A percentile compares a stretch with the other conserved stretches of the same genome.
These are phyloP conservation scores for Magnolia changhungtana DNA, from an alignment of 164 flowering plant genomes.

Conservation along the genomic window DNA sequence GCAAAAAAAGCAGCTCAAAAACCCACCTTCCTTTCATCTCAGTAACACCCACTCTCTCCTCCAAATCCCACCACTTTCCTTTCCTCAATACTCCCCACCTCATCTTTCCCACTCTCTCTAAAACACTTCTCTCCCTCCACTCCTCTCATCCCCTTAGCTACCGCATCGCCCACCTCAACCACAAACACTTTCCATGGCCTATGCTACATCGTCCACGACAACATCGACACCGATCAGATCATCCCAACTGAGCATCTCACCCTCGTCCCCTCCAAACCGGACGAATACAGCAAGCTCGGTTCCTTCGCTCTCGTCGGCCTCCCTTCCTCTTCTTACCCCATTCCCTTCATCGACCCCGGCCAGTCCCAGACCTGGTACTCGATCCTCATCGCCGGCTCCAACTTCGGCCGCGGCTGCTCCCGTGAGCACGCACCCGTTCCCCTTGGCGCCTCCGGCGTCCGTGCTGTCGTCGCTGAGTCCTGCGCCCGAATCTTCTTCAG, in stretches of 20 bases:
- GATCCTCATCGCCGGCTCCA: constrained; percentile 74
- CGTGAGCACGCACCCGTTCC: constrained; percentile 97
- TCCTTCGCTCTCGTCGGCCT: constrained; percentile 81
- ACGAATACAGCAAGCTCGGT: constrained; percentile 88
- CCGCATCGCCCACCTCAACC: constrained; percentile 9
- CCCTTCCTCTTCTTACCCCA: constrained; percentile 50
- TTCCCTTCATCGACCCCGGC: constrained; percentile 60
- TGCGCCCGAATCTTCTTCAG: constrained; percentile 93
- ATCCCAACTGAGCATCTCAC: constrained; percentile 97
- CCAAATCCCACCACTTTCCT: not conserved
- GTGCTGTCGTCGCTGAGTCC: constrained; percentile 88
- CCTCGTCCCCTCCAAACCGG: constrained; percentile 89
- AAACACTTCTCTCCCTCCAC: not conserved
- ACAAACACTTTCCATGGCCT: constrained; percentile 58
- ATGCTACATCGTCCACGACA: constrained; percentile 88
- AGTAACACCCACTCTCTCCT: not conserved
- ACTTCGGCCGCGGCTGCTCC: constrained; percentile 96
- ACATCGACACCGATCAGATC: constrained; percentile 97
- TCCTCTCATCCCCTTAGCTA: constrained; percentile 9
- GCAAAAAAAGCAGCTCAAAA: not conserved
- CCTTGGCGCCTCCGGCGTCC: constrained; percentile 78
- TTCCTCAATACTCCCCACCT: not conserved
- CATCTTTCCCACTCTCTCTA: not conserved
- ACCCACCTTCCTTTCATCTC: not conserved
- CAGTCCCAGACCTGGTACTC: constrained; percentile 52